Evolutionary conservation across 805 yeast genomes (phyloP).

Genomic region (Candida andamanensis): DNA sequence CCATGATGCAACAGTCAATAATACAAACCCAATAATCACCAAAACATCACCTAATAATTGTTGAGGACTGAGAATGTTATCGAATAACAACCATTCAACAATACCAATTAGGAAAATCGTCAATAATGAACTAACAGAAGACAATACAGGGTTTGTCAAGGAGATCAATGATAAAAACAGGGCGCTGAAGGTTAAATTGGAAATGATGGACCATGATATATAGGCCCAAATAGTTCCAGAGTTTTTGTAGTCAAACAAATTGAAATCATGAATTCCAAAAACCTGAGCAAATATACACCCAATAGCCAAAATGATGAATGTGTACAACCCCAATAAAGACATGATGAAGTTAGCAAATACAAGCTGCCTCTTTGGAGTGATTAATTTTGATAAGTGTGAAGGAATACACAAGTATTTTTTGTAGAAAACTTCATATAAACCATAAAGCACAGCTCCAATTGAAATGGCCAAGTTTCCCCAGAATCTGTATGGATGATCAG

Average conservation of each 20-base stretch:
- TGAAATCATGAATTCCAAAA: slow-evolving; percentile 53
- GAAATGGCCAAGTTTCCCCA: slow-evolving; percentile 69
- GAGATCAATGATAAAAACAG: slow-evolving; percentile 75
- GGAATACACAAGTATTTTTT: slow-evolving; percentile 76
- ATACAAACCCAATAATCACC: slow-evolving; percentile 62
- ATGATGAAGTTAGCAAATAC: slow-evolving; percentile 77
- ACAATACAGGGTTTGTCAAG: slow-evolving; percentile 77
- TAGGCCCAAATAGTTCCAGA: slow-evolving; percentile 38
- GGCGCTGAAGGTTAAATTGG: slow-evolving; percentile 66
- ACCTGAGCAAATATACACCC: slow-evolving; percentile 45
- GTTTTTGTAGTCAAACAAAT: slow-evolving; percentile 41
- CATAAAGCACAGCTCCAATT: slow-evolving; percentile 71
- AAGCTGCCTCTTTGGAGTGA: slow-evolving; percentile 60
- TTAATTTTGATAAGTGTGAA: slow-evolving; percentile 36
- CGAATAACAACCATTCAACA: slow-evolving; percentile 67
- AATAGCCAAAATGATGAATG: slow-evolving; percentile 45
- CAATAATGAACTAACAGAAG: slow-evolving; percentile 62
- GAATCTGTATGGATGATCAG: slow-evolving; percentile 51
- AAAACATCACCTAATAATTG: slow-evolving; percentile 68
- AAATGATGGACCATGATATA: slow-evolving; percentile 48
- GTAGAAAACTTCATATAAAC: slow-evolving; percentile 79
- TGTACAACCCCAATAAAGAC: slow-evolving; percentile 58
- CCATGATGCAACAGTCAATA: slow-evolving; percentile 65
- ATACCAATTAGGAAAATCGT: slow-evolving; percentile 78
- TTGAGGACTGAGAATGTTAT: slow-evolving; percentile 45